Percentiles rank a stretch among this genome's conserved stretches.
Evolutionary conservation across 352 stramenopile species (phyloP).

Genomic region (Saprolegnia diclina): DNA sequence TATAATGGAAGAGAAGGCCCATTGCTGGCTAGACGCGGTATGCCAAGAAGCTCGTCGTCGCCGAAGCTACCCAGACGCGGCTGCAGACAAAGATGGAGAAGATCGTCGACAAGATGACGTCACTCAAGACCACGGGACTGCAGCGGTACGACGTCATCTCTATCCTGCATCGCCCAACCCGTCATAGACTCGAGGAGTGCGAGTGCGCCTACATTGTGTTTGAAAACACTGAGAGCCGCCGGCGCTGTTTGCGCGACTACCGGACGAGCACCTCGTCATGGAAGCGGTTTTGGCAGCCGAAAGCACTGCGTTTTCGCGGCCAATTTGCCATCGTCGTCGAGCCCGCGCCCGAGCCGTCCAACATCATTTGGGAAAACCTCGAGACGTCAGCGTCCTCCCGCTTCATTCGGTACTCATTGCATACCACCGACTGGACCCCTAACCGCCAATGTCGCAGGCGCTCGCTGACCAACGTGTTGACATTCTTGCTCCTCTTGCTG

Average conservation of each 20-base stretch:
- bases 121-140: slow-evolving; percentile 33
- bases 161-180: too few relatives aligned
- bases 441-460: slow-evolving; percentile 26
- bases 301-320: slow-evolving; percentile 50
- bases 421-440: not conserved
- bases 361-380: slow-evolving; percentile 86
- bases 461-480: slow-evolving; percentile 63
- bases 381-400: slow-evolving; percentile 57
- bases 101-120: slow-evolving; percentile 63
- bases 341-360: slow-evolving; percentile 66
- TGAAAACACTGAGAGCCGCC: slow-evolving; percentile 74
- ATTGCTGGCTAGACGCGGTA: not conserved
- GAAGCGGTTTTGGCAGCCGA: slow-evolving; percentile 45
- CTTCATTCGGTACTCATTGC: slow-evolving; percentile 35
- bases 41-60: slow-evolving; percentile 27
- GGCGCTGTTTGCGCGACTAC: slow-evolving; percentile 75
- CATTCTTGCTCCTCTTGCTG: slow-evolving; percentile 63
- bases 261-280: slow-evolving; percentile 42
- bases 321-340: slow-evolving; percentile 44
- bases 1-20: not conserved
- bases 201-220: slow-evolving; percentile 85
- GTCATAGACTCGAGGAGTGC: slow-evolving; percentile 48
- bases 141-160: slow-evolving; percentile 7
- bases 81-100: slow-evolving; percentile 39
- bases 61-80: slow-evolving; percentile 33